Evolutionary conservation across 1,284 basidiomycete genomes (phyloP).

Genomic region (Microbotryum lychnidis-dioicae): DNA sequence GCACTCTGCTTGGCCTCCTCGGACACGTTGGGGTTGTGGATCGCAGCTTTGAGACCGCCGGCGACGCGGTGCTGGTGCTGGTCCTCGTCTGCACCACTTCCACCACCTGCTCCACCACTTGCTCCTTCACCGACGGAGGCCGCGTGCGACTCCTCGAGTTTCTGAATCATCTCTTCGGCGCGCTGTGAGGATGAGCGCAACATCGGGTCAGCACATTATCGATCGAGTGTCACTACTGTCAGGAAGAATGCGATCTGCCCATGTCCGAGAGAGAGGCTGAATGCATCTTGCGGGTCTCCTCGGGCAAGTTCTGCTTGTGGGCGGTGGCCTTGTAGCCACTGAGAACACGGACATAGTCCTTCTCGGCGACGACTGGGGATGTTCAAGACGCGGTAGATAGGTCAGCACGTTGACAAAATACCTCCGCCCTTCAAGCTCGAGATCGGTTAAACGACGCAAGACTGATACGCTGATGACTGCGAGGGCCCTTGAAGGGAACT

Average conservation of each 20-base stretch:
- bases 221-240: too few relatives aligned
- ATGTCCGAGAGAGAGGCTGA: too few relatives aligned
- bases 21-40: neutral
- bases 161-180: neutral
- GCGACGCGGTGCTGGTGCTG: neutral
- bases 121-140: neutral
- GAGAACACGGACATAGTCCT: slow-evolving; percentile 1
- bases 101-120: neutral
- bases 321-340: neutral
- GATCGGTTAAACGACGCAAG: neutral
- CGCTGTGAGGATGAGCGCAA: neutral
- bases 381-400: neutral
- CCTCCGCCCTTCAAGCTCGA: neutral
- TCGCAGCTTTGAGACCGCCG: neutral
- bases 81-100: neutral
- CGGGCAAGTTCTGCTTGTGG: neutral
- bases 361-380: neutral
- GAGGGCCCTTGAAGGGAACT: neutral
- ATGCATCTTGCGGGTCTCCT: neutral
- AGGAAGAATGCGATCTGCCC: too few relatives aligned
- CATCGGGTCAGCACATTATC: too few relatives aligned
- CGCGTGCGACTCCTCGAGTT: neutral
- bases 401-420: neutral
- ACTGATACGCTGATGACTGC: neutral
- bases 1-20: slow-evolving; percentile 2